Evolutionary conservation across 1,139 yeast genomes (phyloP).

Genomic region (Kodamaea alishanica): DNA sequence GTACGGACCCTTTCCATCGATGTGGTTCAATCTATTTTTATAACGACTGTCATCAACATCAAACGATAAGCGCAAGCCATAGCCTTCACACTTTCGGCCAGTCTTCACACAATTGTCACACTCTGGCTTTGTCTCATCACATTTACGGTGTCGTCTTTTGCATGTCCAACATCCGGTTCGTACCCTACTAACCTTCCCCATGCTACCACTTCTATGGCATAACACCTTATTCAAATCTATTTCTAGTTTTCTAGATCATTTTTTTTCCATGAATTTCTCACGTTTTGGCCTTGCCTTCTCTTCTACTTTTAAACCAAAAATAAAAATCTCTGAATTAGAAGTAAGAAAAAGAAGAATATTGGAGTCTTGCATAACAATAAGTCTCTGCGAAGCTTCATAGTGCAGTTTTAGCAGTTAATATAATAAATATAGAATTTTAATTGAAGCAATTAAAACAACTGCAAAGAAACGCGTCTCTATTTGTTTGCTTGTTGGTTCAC

Average conservation of each 20-base stretch:
- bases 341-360: neutral
- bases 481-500: too few relatives aligned
- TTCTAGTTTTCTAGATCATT: neutral
- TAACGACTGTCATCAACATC: constrained; percentile 40
- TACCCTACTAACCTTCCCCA: constrained; percentile 44
- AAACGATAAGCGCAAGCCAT: constrained; percentile 42
- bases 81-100: constrained; percentile 47
- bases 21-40: constrained; percentile 8
- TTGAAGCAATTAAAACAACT: too few relatives aligned
- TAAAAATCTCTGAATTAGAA: neutral
- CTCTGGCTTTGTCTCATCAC: constrained; percentile 54
- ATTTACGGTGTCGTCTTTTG: constrained; percentile 46
- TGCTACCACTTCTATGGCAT: constrained; percentile 30
- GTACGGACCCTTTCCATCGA: constrained; percentile 5
- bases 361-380: too few relatives aligned
- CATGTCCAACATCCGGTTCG: constrained; percentile 53
- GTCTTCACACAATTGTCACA: constrained; percentile 50
- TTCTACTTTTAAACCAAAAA: neutral
- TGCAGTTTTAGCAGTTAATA: too few relatives aligned
- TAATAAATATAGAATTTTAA: too few relatives aligned
- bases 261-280: too few relatives aligned
- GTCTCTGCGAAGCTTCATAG: too few relatives aligned
- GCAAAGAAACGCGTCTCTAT: neutral
- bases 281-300: too few relatives aligned
- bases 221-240: constrained; percentile 8